These are phyloP conservation scores for Bodo saltans DNA, from an alignment of 78 protist genomes.

Conservation along the genomic window DNA sequence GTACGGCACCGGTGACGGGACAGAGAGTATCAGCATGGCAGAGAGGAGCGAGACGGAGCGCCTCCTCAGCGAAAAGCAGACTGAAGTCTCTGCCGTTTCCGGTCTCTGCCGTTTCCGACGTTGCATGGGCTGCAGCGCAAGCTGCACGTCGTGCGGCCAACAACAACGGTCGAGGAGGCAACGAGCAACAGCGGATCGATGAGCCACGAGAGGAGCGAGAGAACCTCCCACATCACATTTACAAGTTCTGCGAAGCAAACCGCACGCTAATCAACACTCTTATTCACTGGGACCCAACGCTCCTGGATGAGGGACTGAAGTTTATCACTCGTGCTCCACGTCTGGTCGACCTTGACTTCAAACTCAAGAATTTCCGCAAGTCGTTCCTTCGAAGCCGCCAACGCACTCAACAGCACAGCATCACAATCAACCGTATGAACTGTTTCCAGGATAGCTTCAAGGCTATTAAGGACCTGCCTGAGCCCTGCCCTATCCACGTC, in stretches of 20 bases:
- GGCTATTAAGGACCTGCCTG: conserved; percentile 5
- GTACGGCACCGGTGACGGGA: too few species aligned
- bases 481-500: conserved; percentile 42
- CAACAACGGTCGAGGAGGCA: not conserved
- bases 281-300: conserved; percentile 2
- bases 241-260: conserved; percentile 16
- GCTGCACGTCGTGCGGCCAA: not conserved
- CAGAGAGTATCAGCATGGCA: too few species aligned
- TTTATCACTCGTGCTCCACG: not conserved
- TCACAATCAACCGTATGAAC: conserved; percentile 22
- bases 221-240: not conserved
- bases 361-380: conserved; percentile 32
- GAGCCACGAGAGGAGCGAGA: too few species aligned
- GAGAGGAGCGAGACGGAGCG: not conserved
- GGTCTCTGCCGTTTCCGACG: not conserved
- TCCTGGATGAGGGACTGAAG: conserved; percentile 6
- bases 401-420: not conserved
- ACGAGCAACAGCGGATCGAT: too few species aligned
- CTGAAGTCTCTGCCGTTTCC: not conserved
- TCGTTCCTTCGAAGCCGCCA: not conserved
- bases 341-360: conserved; percentile 27
- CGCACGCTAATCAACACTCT: conserved; percentile 6
- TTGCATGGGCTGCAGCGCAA: not conserved
- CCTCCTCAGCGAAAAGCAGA: not conserved
- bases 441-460: conserved; percentile 47